These are phyloP conservation scores for Artomyces pyxidatus DNA, from an alignment of 768 basidiomycete species.

Conservation along the genomic window DNA sequence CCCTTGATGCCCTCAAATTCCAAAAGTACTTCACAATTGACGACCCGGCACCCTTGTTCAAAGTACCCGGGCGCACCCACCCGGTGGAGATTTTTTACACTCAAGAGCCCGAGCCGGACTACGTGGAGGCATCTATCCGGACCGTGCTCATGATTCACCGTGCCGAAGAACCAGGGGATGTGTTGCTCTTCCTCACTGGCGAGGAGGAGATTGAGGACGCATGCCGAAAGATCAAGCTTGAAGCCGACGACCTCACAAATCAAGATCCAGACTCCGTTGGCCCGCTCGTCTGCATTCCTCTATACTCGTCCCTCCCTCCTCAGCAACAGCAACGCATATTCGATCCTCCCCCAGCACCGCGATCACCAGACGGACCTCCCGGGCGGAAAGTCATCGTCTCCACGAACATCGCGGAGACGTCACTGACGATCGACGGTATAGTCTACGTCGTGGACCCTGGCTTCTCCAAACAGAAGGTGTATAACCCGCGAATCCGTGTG, in stretches of 20 bases:
- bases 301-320: constrained; percentile 93
- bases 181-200: constrained; percentile 92
- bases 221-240: constrained; percentile 85
- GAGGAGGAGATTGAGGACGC: constrained; percentile 98
- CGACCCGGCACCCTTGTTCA: constrained; percentile 66
- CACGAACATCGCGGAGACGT: constrained; percentile 97
- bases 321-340: constrained; percentile 96
- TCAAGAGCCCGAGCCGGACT: constrained; percentile 88
- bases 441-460: constrained; percentile 99
- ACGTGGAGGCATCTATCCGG: constrained; percentile 93
- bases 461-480: constrained; percentile 97
- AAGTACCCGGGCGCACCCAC: constrained; percentile 88
- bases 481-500: constrained; percentile 95
- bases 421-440: constrained; percentile 95
- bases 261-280: constrained; percentile 71
- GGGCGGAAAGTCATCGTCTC: constrained; percentile 93
- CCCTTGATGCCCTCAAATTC: constrained; percentile 94
- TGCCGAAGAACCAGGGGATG: constrained; percentile 88
- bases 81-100: constrained; percentile 96
- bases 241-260: constrained; percentile 77
- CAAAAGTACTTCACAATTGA: constrained; percentile 79
- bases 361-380: constrained; percentile 57
- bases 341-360: constrained; percentile 70
- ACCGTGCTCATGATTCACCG: constrained; percentile 97
- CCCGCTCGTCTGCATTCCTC: constrained; percentile 81